Base-by-base conservation (phyloP, 148 eudicot species). In the Fagopyrum homotropicum region DNA sequence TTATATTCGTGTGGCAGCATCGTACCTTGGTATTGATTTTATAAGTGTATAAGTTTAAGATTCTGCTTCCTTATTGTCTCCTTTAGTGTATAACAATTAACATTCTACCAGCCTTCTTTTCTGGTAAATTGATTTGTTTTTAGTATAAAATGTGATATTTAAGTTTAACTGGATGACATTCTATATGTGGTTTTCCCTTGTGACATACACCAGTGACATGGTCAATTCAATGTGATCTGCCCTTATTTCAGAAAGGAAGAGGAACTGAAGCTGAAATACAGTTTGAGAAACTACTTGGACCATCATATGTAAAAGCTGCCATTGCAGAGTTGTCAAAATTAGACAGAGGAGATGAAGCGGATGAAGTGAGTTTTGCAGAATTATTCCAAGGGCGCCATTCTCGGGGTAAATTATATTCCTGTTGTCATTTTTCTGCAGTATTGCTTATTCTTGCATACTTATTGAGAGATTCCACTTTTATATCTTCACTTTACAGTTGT, bases 231-330 rank as follows among this genome's bases (percentile, higher is more conserved):
- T 66, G 16, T 12, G 71, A 66, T 66, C 9, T 35, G 17, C 19
- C 71, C 30, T 66, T 6, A 66, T 66, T 66, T 74, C 81, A 92
- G 97, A 88, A 83, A 82, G 97, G 95, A 75, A 88, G 88, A 84
- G 84, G 75, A 75, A 79, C 83, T 55, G 92, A 89, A 84, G 88
- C 95, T 50, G 97, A 92, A 82, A 76, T 73, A 45, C 87, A 85
- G 79, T 83, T 92, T 79, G 94, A 84, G 84, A 92, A 79, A 82
- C 84, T 92, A 78, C 79, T 87, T 51, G 95, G 97, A 74, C 85
- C 79, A 45, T 73, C 81, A 47, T 90, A 88, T 85, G 92, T 90
- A 70, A 92, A 87, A 83, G 75, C 83, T 81, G 89, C 91, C 11
- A 80, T 90, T 72, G 82, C 86, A 63, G 97, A 92, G 76, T 75